Base-by-base conservation (phyloP, 371 early-diverging fungal species). In the Syncephalastrum sp. region DNA sequence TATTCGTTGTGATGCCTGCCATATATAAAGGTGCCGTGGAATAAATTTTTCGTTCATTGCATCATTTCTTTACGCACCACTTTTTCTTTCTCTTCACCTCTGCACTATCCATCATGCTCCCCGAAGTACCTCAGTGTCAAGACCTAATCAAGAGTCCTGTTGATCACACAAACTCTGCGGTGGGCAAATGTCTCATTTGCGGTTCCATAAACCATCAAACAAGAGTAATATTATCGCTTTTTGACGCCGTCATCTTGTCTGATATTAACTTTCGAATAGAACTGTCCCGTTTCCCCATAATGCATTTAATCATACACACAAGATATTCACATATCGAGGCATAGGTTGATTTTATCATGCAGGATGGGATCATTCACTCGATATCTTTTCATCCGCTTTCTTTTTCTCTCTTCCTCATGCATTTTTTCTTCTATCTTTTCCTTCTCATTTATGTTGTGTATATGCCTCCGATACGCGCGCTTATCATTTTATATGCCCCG, bases 261-360 rank as follows among this genome's bases (percentile, higher is more conserved):
- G 24, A 25, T 50, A 24, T 49, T 50, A 16, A 13, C 25, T 13
- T 16, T 50, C 7, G n/a, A 16, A 6, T 41, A 56, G 56, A 56
- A 56, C 33, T 56, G 56, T 38, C 56, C 56, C 13, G 56, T 56
- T 10, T 47, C 56, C 38, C 56, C 56, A 17, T 47, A 48, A 46
- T 44, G 21, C 17, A 33, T 17, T n/a, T 53, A 38, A 13, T n/a
- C 19, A 53, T 38, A 38, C 17, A 4, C 42, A 38, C 4, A 53
- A 7, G 17, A 5, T 38, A 43, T 29, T 21, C 13, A 38, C 14
- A 53, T 21, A 10, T 4, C 53, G 12, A 45, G 46, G 12, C 5
- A 45, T 42, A 53, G 10, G 29, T 29, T 29, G 29, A 29, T 29
- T 29, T 29, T 7, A 29, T 7, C 7, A 6, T 7, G 6, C 29